A percentile compares a stretch with the other conserved stretches of the same genome.
These are phyloP conservation scores for Zizania latifolia DNA, from an alignment of 176 grass and related monocot species.

Conservation along the genomic window DNA sequence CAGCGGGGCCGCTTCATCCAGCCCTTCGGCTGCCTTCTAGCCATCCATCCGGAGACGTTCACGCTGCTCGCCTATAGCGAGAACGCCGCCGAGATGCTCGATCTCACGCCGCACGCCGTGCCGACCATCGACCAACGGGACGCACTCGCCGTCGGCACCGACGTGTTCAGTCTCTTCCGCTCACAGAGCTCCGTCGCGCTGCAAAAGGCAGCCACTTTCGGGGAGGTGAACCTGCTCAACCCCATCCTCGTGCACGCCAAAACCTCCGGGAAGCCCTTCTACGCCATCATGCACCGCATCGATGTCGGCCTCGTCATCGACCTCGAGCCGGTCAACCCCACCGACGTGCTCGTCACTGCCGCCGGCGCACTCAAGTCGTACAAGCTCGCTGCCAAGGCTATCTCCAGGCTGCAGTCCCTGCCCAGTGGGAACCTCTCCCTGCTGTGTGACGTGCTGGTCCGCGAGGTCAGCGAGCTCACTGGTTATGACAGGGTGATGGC, in stretches of 20 bases:
- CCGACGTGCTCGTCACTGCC: conserved; percentile 68
- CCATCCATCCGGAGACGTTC: conserved; percentile 63
- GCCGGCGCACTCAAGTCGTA: conserved; percentile 81
- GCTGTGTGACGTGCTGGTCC: conserved; percentile 86
- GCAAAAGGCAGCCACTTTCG: conserved; percentile 74
- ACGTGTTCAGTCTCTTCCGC: conserved; percentile 70
- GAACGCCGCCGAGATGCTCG: conserved; percentile 95
- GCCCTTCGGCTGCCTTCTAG: conserved; percentile 83
- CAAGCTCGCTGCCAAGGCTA: conserved; percentile 92
- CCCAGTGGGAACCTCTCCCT: conserved; percentile 87
- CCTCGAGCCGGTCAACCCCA: conserved; percentile 81
- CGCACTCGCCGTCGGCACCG: conserved; percentile 52
- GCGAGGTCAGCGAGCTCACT: conserved; percentile 75
- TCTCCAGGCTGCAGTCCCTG: conserved; percentile 80
- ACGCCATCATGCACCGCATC: conserved; percentile 81
- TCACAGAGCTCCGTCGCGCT: conserved; percentile 64
- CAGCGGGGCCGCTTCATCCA: conserved; percentile 82
- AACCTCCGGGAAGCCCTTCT: conserved; percentile 90
- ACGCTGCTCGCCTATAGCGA: conserved; percentile 76
- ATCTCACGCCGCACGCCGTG: conserved; percentile 82
- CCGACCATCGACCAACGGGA: conserved; percentile 89
- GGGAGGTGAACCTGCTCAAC: conserved; percentile 80
- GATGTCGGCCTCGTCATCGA: conserved; percentile 84
- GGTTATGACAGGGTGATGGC: conserved; percentile 96
- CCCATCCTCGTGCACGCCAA: conserved; percentile 86